Evolutionary conservation across 441 rosid genomes (phyloP).

Genomic region (Melastoma candidum): DNA sequence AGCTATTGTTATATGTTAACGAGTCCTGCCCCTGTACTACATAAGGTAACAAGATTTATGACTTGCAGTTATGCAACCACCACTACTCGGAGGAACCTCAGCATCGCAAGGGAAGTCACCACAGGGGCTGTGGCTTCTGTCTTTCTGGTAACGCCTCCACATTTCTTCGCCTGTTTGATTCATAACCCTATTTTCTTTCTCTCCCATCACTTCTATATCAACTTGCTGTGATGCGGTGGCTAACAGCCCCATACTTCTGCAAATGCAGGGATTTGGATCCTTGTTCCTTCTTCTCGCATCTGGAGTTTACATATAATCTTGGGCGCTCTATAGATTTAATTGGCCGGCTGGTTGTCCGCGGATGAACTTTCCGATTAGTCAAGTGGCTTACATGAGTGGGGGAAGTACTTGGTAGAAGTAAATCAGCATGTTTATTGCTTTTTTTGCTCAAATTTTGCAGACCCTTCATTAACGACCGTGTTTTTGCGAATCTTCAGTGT

Average conservation of each 20-base stretch:
- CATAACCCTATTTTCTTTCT: no score
- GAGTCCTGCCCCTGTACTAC: background rate
- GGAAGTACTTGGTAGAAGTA: no score
- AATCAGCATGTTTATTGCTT: no score
- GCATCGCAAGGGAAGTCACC: constrained; percentile 60
- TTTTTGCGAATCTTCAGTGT: no score
- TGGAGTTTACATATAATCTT: background rate
- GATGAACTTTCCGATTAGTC: background rate
- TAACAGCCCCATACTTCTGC: background rate
- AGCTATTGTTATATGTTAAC: background rate
- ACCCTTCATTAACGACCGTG: no score
- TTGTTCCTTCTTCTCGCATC: constrained; percentile 63
- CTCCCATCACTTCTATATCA: no score
- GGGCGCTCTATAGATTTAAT: background rate
- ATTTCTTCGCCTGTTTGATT: no score
- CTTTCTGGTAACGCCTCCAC: constrained; percentile 48
- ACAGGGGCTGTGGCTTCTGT: constrained; percentile 79
- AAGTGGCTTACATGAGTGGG: no score
- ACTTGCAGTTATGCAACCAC: constrained; percentile 72
- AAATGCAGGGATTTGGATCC: constrained; percentile 85
- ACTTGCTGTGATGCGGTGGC: background rate
- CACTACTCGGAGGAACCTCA: constrained; percentile 57
- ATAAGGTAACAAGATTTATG: background rate
- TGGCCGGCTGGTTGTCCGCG: background rate
- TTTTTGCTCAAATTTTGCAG: no score